These are phyloP conservation scores for Erodium maritimum DNA, from an alignment of 345 rosid genomes.

Conservation along the genomic window DNA sequence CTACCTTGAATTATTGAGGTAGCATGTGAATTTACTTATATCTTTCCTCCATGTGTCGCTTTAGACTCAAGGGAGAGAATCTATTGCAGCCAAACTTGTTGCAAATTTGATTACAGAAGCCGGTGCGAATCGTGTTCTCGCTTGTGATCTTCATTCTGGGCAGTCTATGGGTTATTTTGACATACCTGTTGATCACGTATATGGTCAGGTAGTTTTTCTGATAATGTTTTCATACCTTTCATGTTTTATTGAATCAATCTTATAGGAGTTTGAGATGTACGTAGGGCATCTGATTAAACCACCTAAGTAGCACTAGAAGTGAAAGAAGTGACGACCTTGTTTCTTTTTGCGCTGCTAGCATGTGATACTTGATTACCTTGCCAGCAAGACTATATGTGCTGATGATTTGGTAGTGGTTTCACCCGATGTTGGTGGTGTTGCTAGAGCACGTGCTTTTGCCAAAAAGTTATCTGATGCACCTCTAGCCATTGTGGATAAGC, in stretches of 20 bases:
- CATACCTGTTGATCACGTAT: slow-evolving; percentile 91
- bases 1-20: neutral
- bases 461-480: slow-evolving; percentile 95
- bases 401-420: slow-evolving; percentile 91
- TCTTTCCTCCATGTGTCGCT: slow-evolving; percentile 6
- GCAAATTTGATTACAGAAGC: slow-evolving; percentile 93
- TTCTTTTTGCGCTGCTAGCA: slow-evolving; percentile 38
- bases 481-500: slow-evolving; percentile 92
- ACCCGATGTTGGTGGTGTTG: slow-evolving; percentile 98
- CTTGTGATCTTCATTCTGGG: slow-evolving; percentile 98
- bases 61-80: slow-evolving; percentile 96
- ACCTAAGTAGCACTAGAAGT: neutral
- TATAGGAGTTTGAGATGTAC: slow-evolving; percentile 1
- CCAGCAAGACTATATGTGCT: slow-evolving; percentile 80
- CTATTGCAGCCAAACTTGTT: slow-evolving; percentile 92
- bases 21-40: neutral
- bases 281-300: neutral
- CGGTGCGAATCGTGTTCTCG: slow-evolving; percentile 95
- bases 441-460: slow-evolving; percentile 92
- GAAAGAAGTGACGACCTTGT: neutral
- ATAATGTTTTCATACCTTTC: neutral
- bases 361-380: slow-evolving; percentile 92
- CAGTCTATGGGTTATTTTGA: slow-evolving; percentile 99
- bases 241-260: neutral
- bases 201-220: slow-evolving; percentile 63